Conservation (phyloP, 2,329 filamentous ascomycete genomes). For the Alternaria alternata region DNA sequence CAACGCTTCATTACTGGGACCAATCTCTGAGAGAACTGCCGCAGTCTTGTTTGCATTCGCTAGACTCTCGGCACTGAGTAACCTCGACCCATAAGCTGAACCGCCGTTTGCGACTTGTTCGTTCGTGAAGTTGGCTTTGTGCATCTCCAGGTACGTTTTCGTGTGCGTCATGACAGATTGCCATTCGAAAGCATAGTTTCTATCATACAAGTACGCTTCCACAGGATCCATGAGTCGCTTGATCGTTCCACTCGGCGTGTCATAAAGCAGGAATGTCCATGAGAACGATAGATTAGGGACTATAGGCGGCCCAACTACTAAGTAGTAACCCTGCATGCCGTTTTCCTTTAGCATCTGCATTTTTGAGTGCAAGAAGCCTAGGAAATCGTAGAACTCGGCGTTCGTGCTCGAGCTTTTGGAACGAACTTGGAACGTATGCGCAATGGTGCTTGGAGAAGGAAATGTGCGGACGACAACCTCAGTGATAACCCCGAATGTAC, state of each 20-base stretch:
- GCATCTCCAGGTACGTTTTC: constrained; percentile 24
- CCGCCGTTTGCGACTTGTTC: constrained; percentile 34
- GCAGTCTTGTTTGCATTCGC: constrained; percentile 23
- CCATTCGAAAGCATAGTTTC: constrained; percentile 23
- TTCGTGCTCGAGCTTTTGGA: constrained; percentile 14
- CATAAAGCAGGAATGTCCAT: constrained; percentile 31
- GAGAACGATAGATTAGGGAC: constrained; percentile 24
- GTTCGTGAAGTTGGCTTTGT: constrained; percentile 11
- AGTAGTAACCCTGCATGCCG: constrained; percentile 41
- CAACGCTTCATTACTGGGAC: constrained; percentile 19
- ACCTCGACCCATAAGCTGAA: constrained; percentile 30
- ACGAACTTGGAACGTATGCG: constrained; percentile 25
- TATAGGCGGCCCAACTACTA: constrained; percentile 30
- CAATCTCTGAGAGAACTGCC: constrained; percentile 24
- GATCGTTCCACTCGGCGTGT: constrained; percentile 30
- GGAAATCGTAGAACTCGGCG: constrained; percentile 27
- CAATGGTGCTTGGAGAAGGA: constrained; percentile 41
- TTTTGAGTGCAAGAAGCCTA: constrained; percentile 33
- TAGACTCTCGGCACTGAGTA: constrained; percentile 31
- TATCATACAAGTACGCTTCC: constrained; percentile 18
- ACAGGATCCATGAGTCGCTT: constrained; percentile 30
- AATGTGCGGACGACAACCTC: constrained; percentile 30
- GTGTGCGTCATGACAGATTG: constrained; percentile 14
- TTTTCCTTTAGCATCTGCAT: constrained; percentile 35
- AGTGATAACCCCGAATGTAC: constrained; percentile 53